Conservation (phyloP, 164 flowering plant genomes). For the Saururus chinensis region DNA sequence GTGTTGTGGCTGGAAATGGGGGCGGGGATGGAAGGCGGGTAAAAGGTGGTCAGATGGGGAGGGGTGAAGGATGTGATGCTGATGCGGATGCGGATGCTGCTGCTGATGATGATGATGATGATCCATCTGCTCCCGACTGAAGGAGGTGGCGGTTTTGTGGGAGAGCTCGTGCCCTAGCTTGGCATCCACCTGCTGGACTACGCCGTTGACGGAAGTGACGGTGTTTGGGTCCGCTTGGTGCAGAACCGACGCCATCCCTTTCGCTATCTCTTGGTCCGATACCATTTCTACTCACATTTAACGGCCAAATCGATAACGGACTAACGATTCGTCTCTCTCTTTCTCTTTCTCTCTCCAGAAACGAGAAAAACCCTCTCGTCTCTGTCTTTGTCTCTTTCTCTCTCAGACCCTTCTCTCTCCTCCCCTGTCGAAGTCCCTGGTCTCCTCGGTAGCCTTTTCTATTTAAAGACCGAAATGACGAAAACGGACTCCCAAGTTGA, state of each 20-base stretch:
- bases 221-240: constrained; percentile 46
- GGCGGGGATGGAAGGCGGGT: constrained; percentile 20
- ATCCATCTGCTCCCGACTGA: constrained; percentile 53
- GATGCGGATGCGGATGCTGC: too few species aligned
- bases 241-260: constrained; percentile 43
- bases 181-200: constrained; percentile 27
- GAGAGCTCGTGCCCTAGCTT: constrained; percentile 55
- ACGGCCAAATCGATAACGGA: constrained; percentile 1
- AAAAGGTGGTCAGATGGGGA: neutral
- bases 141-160: constrained; percentile 30
- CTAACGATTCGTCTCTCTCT: neutral
- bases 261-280: constrained; percentile 60
- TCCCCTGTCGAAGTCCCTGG: neutral
- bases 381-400: constrained; percentile 2
- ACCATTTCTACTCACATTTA: constrained; percentile 22
- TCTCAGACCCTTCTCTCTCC: constrained; percentile 1
- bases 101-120: too few species aligned
- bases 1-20: constrained; percentile 10
- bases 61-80: neutral
- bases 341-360: constrained; percentile 4
- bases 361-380: too few species aligned
- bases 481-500: neutral
- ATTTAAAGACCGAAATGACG: neutral
- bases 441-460: neutral
- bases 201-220: constrained; percentile 37